phyloP scores from a whole-genome alignment of 1,284 basidiomycete species.

The Schizophyllum commune region DNA sequence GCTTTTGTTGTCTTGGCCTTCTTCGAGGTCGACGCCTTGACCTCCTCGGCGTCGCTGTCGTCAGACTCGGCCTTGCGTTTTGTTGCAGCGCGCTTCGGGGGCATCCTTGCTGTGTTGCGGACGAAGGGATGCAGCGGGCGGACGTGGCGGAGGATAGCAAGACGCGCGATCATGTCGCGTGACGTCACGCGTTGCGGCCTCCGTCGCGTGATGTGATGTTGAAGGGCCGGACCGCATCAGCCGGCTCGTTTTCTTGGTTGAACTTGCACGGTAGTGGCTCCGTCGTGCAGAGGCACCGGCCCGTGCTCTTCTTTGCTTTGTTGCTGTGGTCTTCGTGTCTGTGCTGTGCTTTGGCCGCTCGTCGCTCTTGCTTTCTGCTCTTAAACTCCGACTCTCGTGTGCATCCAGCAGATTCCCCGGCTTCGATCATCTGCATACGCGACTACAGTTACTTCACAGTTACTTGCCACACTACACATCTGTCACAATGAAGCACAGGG shows the following conservation, averaged over 20 bases:
- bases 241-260: background rate
- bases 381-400: background rate
- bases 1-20: conserved; percentile 20
- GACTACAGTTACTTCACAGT: too few relatives aligned
- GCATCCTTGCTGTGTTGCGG: conserved; percentile 17
- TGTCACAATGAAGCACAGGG: conserved; percentile 45
- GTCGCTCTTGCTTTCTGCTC: background rate
- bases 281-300: background rate
- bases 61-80: conserved; percentile 24
- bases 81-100: conserved; percentile 24
- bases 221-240: background rate
- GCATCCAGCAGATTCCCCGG: too few relatives aligned
- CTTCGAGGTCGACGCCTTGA: conserved; percentile 7
- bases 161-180: background rate
- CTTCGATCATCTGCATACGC: background rate
- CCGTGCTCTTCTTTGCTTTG: background rate
- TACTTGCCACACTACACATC: conserved; percentile 1
- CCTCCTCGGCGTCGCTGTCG: conserved; percentile 16
- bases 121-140: too few relatives aligned
- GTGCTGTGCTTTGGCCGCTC: too few relatives aligned
- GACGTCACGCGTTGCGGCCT: background rate
- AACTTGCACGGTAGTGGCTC: background rate
- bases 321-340: background rate
- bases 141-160: background rate
- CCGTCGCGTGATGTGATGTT: background rate